These are phyloP conservation scores for Sphaerulina vaccinii DNA, from an alignment of 2,329 filamentous ascomycete genomes.

Conservation along the genomic window DNA sequence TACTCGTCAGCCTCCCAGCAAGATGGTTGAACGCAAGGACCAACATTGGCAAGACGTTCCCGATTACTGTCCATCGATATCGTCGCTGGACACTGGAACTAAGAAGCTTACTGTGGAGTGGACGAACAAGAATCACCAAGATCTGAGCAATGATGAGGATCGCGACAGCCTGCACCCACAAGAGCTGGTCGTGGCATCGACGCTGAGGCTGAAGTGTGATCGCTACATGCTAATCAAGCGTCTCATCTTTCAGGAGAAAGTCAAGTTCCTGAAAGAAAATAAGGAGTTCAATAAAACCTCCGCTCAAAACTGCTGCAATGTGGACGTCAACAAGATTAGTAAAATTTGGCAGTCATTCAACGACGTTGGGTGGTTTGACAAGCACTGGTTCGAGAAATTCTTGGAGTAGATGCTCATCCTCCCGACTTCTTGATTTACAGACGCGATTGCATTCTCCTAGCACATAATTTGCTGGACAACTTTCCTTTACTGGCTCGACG, in stretches of 20 bases:
- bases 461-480: no score
- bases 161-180: slow-evolving; percentile 70
- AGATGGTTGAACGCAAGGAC: slow-evolving; percentile 30
- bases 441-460: no score
- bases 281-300: slow-evolving; percentile 95
- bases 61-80: slow-evolving; percentile 31
- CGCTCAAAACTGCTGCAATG: slow-evolving; percentile 94
- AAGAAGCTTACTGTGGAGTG: slow-evolving; percentile 20
- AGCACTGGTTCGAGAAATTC: slow-evolving; percentile 27
- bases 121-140: slow-evolving; percentile 69
- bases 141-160: slow-evolving; percentile 71
- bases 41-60: slow-evolving; percentile 30
- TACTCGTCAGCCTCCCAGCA: slow-evolving; percentile 31
- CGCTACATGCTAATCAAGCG: slow-evolving; percentile 92
- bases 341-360: slow-evolving; percentile 90
- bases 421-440: slow-evolving; percentile 1
- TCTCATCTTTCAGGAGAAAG: slow-evolving; percentile 77
- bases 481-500: neutral
- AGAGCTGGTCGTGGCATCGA: slow-evolving; percentile 73
- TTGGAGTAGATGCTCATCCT: slow-evolving; percentile 12
- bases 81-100: slow-evolving; percentile 22
- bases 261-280: slow-evolving; percentile 63
- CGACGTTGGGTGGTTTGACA: slow-evolving; percentile 42
- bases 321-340: slow-evolving; percentile 96
- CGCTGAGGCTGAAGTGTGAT: slow-evolving; percentile 77